phyloP scores from a whole-genome alignment of 2,329 filamentous ascomycete genomes.

The Diaporthe eres region DNA sequence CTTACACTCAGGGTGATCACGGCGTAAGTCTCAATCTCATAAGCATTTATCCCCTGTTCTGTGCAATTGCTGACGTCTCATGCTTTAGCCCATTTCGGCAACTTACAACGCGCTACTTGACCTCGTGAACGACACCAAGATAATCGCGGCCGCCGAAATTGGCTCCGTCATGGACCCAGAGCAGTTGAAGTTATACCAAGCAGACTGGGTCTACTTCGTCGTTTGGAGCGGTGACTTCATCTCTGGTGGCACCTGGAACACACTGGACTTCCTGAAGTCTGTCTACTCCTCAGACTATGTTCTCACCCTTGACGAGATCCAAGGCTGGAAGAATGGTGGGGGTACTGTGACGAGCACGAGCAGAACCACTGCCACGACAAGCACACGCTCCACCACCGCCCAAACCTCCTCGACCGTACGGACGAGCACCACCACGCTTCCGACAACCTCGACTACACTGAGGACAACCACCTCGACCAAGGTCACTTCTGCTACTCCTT shows the following conservation, averaged over 20 bases:
- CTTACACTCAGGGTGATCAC: conserved; percentile 47
- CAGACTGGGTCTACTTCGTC: conserved; percentile 63
- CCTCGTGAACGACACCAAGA: conserved; percentile 58
- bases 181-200: conserved; percentile 58
- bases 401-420: background rate
- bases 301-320: conserved; percentile 53
- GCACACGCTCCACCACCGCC: background rate
- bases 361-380: background rate
- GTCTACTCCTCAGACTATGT: conserved; percentile 43
- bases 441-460: background rate
- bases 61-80: rapidly evolving
- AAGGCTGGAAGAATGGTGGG: conserved; percentile 48
- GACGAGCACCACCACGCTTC: background rate
- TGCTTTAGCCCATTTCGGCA: background rate
- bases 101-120: background rate
- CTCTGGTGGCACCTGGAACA: conserved; percentile 57
- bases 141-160: conserved; percentile 62
- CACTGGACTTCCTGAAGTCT: conserved; percentile 55
- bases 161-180: conserved; percentile 60
- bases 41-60: background rate
- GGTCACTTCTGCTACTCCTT: background rate
- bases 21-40: background rate
- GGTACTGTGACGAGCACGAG: background rate
- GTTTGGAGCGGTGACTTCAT: conserved; percentile 62
- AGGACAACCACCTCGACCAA: background rate